phyloP scores from a whole-genome alignment of 306 rosid genomes.

The Hippophae rhamnoides region DNA sequence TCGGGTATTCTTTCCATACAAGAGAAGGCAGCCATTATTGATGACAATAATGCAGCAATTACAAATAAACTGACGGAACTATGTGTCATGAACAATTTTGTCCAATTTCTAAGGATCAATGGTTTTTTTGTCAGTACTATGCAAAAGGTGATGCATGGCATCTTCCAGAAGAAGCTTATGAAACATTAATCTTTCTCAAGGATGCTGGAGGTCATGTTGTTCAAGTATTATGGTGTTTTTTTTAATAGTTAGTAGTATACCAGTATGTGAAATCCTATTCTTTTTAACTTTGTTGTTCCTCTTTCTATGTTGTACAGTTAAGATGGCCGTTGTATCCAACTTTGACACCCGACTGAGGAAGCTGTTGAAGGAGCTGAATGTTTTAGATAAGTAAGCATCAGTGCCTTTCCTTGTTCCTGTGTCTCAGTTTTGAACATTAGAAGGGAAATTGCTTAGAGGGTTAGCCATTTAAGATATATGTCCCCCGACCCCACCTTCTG shows the following conservation, averaged over 20 bases:
- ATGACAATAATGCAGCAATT: too few species aligned
- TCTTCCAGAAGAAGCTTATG: slow-evolving; percentile 75
- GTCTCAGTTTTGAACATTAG: not conserved
- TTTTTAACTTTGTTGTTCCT: not conserved
- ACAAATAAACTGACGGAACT: too few species aligned
- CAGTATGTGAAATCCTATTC: slow-evolving; percentile 1
- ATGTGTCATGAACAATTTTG: not conserved
- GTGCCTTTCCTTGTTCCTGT: slow-evolving; percentile 8
- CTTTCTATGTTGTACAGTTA: slow-evolving; percentile 47
- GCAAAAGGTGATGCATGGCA: slow-evolving; percentile 83
- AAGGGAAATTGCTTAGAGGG: not conserved
- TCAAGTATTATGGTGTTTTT: slow-evolving; percentile 8
- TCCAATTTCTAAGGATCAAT: slow-evolving; percentile 14
- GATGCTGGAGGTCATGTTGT: slow-evolving; percentile 70
- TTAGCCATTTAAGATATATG: not conserved
- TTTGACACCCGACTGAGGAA: slow-evolving; percentile 86
- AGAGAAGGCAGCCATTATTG: too few species aligned
- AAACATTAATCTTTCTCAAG: slow-evolving; percentile 65
- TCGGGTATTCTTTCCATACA: not conserved
- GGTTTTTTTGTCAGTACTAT: slow-evolving; percentile 48
- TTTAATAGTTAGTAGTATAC: not conserved
- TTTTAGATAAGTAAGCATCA: slow-evolving; percentile 62
- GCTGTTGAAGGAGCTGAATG: slow-evolving; percentile 71
- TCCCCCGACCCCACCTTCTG: not conserved
- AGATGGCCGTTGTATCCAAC: slow-evolving; percentile 90